phyloP scores from a whole-genome alignment of 306 rosid genomes.

The Lathyrus sativus region DNA sequence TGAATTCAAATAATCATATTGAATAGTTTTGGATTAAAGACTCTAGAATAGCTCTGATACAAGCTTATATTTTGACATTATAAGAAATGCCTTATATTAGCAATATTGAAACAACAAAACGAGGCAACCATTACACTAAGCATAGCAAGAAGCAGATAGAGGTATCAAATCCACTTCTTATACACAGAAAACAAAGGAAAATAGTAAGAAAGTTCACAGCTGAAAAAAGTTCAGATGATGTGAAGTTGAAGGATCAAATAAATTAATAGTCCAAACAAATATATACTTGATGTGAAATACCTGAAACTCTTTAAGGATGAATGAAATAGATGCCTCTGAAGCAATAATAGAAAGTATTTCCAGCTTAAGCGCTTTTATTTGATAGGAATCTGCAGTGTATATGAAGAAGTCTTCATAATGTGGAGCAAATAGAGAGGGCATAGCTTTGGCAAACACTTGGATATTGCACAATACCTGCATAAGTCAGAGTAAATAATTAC shows the following conservation, averaged over 20 bases:
- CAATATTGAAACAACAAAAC: slow-evolving; percentile 2
- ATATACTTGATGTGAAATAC: slow-evolving; percentile 47
- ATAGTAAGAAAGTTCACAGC: neutral
- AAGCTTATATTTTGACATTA: neutral
- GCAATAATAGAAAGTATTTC: slow-evolving; percentile 81
- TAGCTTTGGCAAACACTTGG: slow-evolving; percentile 94
- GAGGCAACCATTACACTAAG: neutral
- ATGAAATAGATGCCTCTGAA: slow-evolving; percentile 62
- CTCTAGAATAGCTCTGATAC: too few relatives aligned
- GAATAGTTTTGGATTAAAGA: too few relatives aligned
- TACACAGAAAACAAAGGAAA: neutral
- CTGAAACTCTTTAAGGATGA: slow-evolving; percentile 83
- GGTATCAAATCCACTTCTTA: neutral
- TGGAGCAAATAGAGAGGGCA: slow-evolving; percentile 82
- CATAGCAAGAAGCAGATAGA: neutral
- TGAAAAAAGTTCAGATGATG: neutral
- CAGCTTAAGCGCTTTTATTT: slow-evolving; percentile 82
- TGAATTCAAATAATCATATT: too few relatives aligned
- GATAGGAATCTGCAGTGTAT: slow-evolving; percentile 84
- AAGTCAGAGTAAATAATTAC: slow-evolving; percentile 41
- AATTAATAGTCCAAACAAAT: slow-evolving; percentile 4
- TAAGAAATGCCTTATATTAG: neutral
- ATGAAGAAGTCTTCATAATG: slow-evolving; percentile 78
- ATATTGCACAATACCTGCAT: slow-evolving; percentile 86
- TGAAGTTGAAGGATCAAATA: neutral